These are phyloP conservation scores for Paramecium sonneborni DNA, from an alignment of 73 alveolate species.

Conservation along the genomic window DNA sequence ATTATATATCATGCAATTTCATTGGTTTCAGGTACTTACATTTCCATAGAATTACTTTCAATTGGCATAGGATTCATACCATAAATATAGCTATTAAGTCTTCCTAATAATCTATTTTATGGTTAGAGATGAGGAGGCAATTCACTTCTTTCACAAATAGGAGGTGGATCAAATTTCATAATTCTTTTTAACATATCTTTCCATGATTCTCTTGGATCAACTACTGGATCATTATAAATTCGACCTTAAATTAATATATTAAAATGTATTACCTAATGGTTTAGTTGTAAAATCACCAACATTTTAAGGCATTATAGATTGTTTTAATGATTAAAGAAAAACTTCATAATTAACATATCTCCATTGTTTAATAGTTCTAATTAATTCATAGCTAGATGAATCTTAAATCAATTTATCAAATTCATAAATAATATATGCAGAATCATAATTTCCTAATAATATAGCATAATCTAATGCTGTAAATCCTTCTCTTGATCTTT, in stretches of 20 bases:
- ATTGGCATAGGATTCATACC: constrained; percentile 54
- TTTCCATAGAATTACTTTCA: constrained; percentile 1
- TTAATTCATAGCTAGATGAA: constrained; percentile 29
- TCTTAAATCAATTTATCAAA: neutral
- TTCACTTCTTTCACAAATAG: constrained; percentile 56
- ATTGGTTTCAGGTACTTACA: constrained; percentile 11
- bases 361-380: neutral
- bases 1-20: neutral
- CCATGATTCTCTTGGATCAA: constrained; percentile 64
- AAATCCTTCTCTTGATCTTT: constrained; percentile 63
- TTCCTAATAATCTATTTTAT: constrained; percentile 54
- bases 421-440: constrained; percentile 3
- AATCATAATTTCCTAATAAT: constrained; percentile 55
- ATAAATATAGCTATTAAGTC: constrained; percentile 22
- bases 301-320: neutral
- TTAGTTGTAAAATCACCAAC: neutral
- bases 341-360: constrained; percentile 10
- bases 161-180: constrained; percentile 53
- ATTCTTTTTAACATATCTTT: constrained; percentile 33
- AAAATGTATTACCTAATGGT: constrained; percentile 29
- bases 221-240: constrained; percentile 39
- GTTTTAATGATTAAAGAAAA: neutral
- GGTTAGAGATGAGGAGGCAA: constrained; percentile 34
- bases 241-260: neutral
- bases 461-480: constrained; percentile 60